Evolutionary conservation across 2,329 filamentous ascomycete species (phyloP), one percentile per base, ranked within the genome.

Genomic region (Nannizzia gypsea): DNA sequence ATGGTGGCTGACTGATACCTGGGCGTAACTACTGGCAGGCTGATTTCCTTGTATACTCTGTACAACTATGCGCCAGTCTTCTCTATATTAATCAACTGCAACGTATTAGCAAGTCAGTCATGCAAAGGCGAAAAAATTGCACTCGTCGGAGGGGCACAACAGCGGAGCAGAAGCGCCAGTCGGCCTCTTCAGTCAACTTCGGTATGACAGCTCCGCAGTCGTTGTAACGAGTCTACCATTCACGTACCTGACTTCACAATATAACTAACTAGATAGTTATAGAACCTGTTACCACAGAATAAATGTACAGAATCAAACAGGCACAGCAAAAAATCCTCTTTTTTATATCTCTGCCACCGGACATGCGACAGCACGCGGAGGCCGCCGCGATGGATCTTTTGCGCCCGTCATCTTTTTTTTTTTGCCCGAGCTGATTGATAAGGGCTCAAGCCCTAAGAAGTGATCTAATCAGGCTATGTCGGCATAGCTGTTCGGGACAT

Each of bases 1-100:
- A 91, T 91, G 62, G 78, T 86, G 76, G 22, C 38, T 24, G 8
- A n/a, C 15, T 28, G 36, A 44, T 57, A n/a, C 55, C 38, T n/a
- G 24, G 31, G 8, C 26, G 1, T 13, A 36, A 13, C 26, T 34
- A n/a, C 3, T 6, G 31, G 34, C 31, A 36, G 31, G 13, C 31
- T 36, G 31, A 13, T 36, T 11, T 36, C 31, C 31, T 36, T 36
- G 13, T 36, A 36, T 36, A 36, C 31, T 36, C 31, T 11, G 31
- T 36, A 36, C 31, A 36, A 36, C 31, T 50, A 50, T 50, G 44
- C 31, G 44, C 44, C 9, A 26, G 44, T 22, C 22, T 13, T 9
- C 26, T 50, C 44, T 50, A 26, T 50, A 24, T 26, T 9, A 46
- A 17, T n/a, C 15, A 42, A 42, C 5, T 42, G 15, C 15, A 42